A percentile compares a stretch with the other conserved stretches of the same genome.
Evolutionary conservation across 139 green algal genomes (phyloP).

Genomic region (Pseudopediastrum boryanum): DNA sequence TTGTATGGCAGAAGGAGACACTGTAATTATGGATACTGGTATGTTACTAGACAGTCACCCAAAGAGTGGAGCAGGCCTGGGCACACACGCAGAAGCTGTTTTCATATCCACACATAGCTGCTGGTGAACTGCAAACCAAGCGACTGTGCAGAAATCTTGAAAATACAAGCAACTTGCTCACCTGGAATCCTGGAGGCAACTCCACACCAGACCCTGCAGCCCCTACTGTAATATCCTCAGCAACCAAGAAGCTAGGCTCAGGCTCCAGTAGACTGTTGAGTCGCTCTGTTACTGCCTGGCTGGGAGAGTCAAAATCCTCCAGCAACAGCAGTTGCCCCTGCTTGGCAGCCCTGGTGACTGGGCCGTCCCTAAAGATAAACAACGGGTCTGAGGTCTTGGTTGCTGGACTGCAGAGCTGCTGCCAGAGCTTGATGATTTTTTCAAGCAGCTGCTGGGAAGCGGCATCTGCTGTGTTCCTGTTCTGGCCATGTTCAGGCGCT

Average conservation of each 20-base stretch:
- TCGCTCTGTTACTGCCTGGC: slow-evolving; percentile 49
- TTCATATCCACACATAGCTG: no score
- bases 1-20: no score
- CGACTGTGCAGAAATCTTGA: no score
- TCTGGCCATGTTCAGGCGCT: neutral
- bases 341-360: slow-evolving; percentile 40
- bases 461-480: neutral
- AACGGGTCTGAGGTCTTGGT: neutral
- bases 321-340: slow-evolving; percentile 42
- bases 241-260: slow-evolving; percentile 39
- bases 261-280: slow-evolving; percentile 52
- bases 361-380: slow-evolving; percentile 52
- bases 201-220: neutral
- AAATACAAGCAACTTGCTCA: no score
- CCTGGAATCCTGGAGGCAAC: slow-evolving; percentile 22
- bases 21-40: no score
- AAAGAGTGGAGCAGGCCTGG: no score
- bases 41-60: no score
- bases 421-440: slow-evolving; percentile 7
- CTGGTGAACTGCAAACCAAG: no score
- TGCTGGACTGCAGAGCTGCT: neutral
- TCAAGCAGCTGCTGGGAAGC: neutral
- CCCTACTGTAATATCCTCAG: slow-evolving; percentile 44
- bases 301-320: slow-evolving; percentile 47
- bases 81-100: no score